Evolutionary conservation across 306 rosid genomes (phyloP), one percentile per base, ranked within the genome.

Genomic region (Vachellia pachyceras): DNA sequence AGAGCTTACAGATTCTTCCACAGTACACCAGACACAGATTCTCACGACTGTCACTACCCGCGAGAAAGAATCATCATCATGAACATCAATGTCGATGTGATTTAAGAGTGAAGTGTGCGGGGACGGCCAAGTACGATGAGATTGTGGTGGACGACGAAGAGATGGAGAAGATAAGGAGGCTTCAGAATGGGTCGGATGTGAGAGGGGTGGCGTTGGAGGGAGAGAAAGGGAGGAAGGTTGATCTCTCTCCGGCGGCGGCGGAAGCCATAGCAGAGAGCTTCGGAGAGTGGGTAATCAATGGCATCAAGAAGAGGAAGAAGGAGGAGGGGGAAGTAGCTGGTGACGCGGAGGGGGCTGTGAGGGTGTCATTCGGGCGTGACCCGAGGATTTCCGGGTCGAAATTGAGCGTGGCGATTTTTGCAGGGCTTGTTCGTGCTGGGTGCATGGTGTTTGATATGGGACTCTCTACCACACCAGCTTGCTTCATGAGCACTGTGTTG

Each of bases 401-500:
- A 0, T 81, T 95, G 92, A 95, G 97, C 37, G 90, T 74, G 0
- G 94, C 97, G 5, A 90, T 95, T 25, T 92, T 90, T 80, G 83
- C 92, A 0, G 95, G 99, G 17, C 93, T 95, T 73, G 76, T 83
- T 61, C 91, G 92, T 2, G 94, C 93, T 4, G 94, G 99, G 74
- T 92, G 99, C 86, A 78, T 78, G 85, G 89, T 52, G 18, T 90
- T 87, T 77, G 97, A 90, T 41, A 88, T 95, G 90, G 94, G 95
- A 37, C 83, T 93, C 2, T 97, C 99, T 5, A 92, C 99, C 9
- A 95, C 99, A 5, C 99, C 97, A 7, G 97, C 99, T 71, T 95
- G 99, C 80, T 95, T 95, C 86, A 92, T 93, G 99, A 95, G 97
- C 78, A 95, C 99, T n/a, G 70, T 93, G 47, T 85, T 95, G 88